A percentile compares a stretch with the other conserved stretches of the same genome.
Conservation (phyloP, 164 flowering plant species). For the Magnolia officinalis region DNA sequence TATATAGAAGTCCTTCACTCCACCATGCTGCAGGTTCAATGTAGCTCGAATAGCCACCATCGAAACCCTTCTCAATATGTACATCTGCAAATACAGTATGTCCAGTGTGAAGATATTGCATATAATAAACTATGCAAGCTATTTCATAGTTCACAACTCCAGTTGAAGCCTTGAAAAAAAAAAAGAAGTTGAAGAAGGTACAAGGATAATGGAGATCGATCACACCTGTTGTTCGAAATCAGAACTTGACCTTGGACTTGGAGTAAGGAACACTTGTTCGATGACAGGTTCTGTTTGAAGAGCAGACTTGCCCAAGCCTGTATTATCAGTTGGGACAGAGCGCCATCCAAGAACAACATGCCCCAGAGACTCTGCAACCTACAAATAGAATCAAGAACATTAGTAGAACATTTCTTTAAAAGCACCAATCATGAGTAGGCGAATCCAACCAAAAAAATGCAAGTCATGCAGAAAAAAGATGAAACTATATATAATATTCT, state of each 20-base stretch:
- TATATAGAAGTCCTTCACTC: conserved; percentile 83
- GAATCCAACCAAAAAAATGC: not conserved
- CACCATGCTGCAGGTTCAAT: conserved; percentile 78
- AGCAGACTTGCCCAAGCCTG: conserved; percentile 87
- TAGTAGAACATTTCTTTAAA: not conserved
- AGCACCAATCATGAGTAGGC: not conserved
- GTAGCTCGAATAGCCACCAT: conserved; percentile 95
- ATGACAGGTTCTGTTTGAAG: conserved; percentile 89
- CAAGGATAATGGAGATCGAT: not conserved
- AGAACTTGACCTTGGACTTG: conserved; percentile 63
- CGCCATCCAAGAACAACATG: conserved; percentile 98
- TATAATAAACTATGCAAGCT: not conserved
- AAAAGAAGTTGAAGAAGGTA: not conserved
- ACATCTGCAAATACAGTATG: conserved; percentile 55
- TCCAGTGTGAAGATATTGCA: conserved; percentile 5
- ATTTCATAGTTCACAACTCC: not conserved
- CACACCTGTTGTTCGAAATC: conserved; percentile 90
- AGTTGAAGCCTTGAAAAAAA: too few relatives aligned
- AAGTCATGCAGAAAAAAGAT: too few relatives aligned
- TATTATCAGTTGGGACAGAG: conserved; percentile 81
- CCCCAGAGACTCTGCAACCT: conserved; percentile 97
- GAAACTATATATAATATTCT: not conserved
- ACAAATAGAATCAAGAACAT: conserved; percentile 12
- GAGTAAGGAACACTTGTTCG: conserved; percentile 92
- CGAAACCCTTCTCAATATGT: conserved; percentile 81